Evolutionary conservation across 805 yeast genomes (phyloP).

Genomic region (Metschnikowia orientalis): DNA sequence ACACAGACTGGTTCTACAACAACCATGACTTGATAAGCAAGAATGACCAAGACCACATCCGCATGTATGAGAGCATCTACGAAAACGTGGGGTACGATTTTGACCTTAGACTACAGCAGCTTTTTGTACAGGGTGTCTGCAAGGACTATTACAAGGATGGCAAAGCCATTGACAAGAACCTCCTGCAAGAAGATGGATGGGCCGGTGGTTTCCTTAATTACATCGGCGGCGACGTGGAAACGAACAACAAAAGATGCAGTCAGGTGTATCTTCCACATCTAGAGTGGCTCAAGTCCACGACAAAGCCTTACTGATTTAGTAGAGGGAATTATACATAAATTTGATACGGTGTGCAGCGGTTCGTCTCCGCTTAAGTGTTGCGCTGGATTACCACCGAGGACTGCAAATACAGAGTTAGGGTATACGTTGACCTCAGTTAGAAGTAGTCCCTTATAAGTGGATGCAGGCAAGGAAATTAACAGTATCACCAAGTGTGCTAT

Average conservation of each 20-base stretch:
- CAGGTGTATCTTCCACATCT: conserved; percentile 40
- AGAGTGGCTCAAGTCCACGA: conserved; percentile 38
- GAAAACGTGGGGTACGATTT: conserved; percentile 40
- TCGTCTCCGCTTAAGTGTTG: too few relatives aligned
- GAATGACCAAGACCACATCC: conserved; percentile 29
- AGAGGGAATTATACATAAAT: too few relatives aligned
- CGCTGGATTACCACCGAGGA: too few relatives aligned
- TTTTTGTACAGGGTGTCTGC: conserved; percentile 38
- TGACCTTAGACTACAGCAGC: conserved; percentile 36
- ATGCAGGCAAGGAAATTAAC: too few relatives aligned
- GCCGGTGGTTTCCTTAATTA: conserved; percentile 33
- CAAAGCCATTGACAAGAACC: conserved; percentile 23
- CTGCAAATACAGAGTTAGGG: too few relatives aligned
- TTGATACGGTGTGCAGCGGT: too few relatives aligned
- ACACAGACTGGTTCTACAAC: conserved; percentile 23
- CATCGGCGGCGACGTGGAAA: conserved; percentile 22
- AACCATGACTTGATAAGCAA: conserved; percentile 31
- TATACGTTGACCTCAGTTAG: too few relatives aligned
- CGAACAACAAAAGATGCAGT: conserved; percentile 26
- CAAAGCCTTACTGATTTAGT: too few relatives aligned
- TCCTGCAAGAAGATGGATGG: conserved; percentile 22
- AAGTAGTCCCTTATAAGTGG: too few relatives aligned
- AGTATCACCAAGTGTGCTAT: too few relatives aligned
- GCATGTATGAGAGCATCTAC: conserved; percentile 36
- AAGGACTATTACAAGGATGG: conserved; percentile 28